Percentiles rank a stretch among this genome's conserved stretches.
Conservation (phyloP, 306 rosid species). For the Hylodesmum podocarpum region DNA sequence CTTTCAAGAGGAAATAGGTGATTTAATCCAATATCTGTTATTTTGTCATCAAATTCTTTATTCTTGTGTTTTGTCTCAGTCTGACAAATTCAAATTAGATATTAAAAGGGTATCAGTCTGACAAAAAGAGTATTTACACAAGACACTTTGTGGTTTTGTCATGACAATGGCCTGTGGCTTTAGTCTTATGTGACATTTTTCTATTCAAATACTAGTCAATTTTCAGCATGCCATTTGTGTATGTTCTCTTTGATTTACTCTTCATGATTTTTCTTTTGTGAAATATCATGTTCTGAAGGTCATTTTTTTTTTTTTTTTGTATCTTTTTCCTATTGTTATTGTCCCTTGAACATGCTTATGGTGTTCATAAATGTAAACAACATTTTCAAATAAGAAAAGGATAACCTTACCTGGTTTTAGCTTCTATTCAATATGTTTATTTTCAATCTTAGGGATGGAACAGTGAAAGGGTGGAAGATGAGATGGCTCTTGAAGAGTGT, state of each 20-base stretch:
- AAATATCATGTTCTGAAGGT: neutral
- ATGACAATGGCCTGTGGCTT: constrained; percentile 83
- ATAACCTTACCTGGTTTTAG: no score
- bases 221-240: neutral
- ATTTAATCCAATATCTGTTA: no score
- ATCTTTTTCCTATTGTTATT: neutral
- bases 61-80: no score
- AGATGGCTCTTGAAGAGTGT: constrained; percentile 69
- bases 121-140: no score
- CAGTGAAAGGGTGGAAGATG: constrained; percentile 62
- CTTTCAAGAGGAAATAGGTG: no score
- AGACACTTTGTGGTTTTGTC: constrained; percentile 86
- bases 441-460: constrained; percentile 55
- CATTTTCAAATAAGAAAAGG: no score
- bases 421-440: no score
- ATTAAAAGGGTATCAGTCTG: no score
- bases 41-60: no score
- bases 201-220: neutral
- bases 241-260: neutral
- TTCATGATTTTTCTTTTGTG: neutral
- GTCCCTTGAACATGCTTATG: neutral
- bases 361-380: no score
- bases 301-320: neutral
- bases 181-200: constrained; percentile 16
- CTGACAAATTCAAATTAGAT: no score